phyloP scores from a whole-genome alignment of 495 filamentous ascomycete genomes.

The Lepraria neglecta region DNA sequence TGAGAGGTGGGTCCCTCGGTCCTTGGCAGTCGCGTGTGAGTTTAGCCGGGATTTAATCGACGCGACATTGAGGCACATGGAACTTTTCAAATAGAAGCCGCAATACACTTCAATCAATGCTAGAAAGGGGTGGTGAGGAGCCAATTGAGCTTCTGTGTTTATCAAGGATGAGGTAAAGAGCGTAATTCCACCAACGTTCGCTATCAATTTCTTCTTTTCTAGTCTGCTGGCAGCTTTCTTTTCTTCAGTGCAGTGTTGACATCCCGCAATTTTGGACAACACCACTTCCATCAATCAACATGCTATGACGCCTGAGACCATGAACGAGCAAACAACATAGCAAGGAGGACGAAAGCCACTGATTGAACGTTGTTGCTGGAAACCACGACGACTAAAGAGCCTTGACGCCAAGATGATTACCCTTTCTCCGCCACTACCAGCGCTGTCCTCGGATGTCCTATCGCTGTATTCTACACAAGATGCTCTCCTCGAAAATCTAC shows the following conservation, averaged over 20 bases:
- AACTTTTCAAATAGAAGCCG: neutral
- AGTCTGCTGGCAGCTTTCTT: conserved; percentile 18
- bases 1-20: neutral
- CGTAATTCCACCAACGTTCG: neutral
- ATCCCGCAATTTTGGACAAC: conserved; percentile 3
- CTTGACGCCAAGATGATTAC: conserved; percentile 18
- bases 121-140: neutral
- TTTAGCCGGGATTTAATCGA: conserved; percentile 3
- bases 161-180: neutral
- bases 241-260: conserved; percentile 10
- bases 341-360: neutral
- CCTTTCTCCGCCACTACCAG: conserved; percentile 20
- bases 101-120: neutral
- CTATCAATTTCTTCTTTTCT: neutral
- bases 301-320: neutral
- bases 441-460: conserved; percentile 16
- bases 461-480: conserved; percentile 26
- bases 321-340: neutral
- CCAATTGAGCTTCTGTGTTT: neutral
- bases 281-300: neutral
- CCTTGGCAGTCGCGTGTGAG: conserved; percentile 1
- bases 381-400: neutral
- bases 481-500: conserved; percentile 22
- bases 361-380: too few relatives aligned
- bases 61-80: neutral